Percentiles rank a stretch among this genome's conserved stretches.
Evolutionary conservation across 306 rosid genomes (phyloP).

Genomic region (Dalbergia oliveri): DNA sequence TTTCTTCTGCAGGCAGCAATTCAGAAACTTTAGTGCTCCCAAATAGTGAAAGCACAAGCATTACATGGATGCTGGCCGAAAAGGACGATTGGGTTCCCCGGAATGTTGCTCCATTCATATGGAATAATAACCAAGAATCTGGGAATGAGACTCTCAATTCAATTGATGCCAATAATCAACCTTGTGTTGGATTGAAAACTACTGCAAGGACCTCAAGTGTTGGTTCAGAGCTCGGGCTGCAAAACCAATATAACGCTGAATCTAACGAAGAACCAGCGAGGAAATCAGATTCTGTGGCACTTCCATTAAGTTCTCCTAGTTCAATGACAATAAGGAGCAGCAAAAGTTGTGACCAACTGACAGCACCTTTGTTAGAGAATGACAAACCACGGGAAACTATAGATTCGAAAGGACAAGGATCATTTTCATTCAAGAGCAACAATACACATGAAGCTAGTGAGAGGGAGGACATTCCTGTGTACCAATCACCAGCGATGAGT

Average conservation of each 20-base stretch:
- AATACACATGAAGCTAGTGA: slow-evolving; percentile 41
- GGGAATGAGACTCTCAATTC: slow-evolving; percentile 51
- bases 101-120: slow-evolving; percentile 77
- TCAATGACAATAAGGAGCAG: slow-evolving; percentile 47
- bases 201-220: slow-evolving; percentile 49
- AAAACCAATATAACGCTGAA: slow-evolving; percentile 35
- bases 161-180: slow-evolving; percentile 48
- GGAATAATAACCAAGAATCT: slow-evolving; percentile 74
- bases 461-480: slow-evolving; percentile 47
- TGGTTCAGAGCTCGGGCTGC: slow-evolving; percentile 47
- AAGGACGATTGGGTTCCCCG: slow-evolving; percentile 89
- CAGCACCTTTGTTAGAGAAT: slow-evolving; percentile 60
- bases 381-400: slow-evolving; percentile 46
- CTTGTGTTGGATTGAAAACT: slow-evolving; percentile 52
- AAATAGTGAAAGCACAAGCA: slow-evolving; percentile 68
- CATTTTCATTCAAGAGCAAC: slow-evolving; percentile 44
- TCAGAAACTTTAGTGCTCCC: slow-evolving; percentile 85
- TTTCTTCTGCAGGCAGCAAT: slow-evolving; percentile 70
- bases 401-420: slow-evolving; percentile 47
- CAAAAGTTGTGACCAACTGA: slow-evolving; percentile 53
- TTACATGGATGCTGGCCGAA: slow-evolving; percentile 93
- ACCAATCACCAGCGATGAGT: slow-evolving; percentile 47
- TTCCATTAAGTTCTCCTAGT: slow-evolving; percentile 41
- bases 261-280: slow-evolving; percentile 45
- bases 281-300: slow-evolving; percentile 52